These are phyloP conservation scores for Pseudogymnoascus destructans DNA, from an alignment of 2,329 filamentous ascomycete species.

Conservation along the genomic window DNA sequence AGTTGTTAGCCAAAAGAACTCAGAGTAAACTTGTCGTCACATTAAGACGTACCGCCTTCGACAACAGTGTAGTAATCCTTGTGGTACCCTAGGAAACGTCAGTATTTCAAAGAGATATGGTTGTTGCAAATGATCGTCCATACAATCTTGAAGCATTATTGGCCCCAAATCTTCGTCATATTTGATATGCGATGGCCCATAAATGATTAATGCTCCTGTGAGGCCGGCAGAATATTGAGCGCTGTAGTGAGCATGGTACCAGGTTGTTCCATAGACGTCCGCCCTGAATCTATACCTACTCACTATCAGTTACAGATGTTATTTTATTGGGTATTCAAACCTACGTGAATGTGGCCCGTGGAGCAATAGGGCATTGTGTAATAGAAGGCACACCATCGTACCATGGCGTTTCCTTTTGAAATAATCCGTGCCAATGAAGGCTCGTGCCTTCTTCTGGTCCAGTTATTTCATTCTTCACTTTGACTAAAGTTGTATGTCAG, in stretches of 20 bases:
- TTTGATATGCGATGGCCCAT: conserved; percentile 42
- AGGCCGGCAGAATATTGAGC: conserved; percentile 36
- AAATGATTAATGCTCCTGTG: conserved; percentile 46
- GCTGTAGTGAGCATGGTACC: conserved; percentile 50
- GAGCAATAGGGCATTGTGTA: conserved; percentile 52
- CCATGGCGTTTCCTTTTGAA: conserved; percentile 29
- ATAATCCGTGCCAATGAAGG: conserved; percentile 38
- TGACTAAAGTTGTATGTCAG: conserved; percentile 18
- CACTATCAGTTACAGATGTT: conserved; percentile 11
- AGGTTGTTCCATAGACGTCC: conserved; percentile 35
- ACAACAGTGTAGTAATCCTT: conserved; percentile 33
- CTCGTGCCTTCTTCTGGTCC: conserved; percentile 33
- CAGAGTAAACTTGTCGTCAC: conserved; percentile 19
- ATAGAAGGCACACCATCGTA: conserved; percentile 35
- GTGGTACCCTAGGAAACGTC: conserved; percentile 20
- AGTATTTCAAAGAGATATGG: background rate
- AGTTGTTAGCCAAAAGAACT: conserved; percentile 31
- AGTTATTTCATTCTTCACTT: conserved; percentile 26
- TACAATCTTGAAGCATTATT: conserved; percentile 2
- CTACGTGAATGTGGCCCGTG: conserved; percentile 22
- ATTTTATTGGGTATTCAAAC: background rate
- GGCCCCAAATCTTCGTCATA: conserved; percentile 51
- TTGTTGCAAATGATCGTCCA: background rate
- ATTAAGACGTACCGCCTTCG: conserved; percentile 30
- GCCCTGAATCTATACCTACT: conserved; percentile 23